phyloP scores from a whole-genome alignment of 1,139 yeast species.

The Scheffersomyces illinoinensis region DNA sequence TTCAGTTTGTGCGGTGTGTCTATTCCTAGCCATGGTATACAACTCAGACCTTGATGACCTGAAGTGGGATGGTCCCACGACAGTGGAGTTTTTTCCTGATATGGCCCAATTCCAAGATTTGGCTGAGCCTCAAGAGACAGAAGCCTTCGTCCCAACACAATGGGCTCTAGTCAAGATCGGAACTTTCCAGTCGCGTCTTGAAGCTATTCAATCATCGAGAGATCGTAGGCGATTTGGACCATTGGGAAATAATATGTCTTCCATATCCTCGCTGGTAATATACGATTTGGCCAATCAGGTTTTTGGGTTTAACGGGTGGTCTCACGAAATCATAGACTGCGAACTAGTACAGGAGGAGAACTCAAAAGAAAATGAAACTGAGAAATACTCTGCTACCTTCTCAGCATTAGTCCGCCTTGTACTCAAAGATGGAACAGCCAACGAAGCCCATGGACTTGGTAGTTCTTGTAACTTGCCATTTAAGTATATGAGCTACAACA shows the following conservation, averaged over 20 bases:
- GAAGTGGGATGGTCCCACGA: constrained; percentile 9
- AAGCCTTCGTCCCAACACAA: constrained; percentile 5
- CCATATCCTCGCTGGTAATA: constrained; percentile 25
- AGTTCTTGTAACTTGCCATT: constrained; percentile 34
- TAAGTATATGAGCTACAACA: constrained; percentile 36
- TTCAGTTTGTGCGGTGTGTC: neutral
- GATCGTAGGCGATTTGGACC: constrained; percentile 11
- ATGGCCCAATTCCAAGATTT: constrained; percentile 17
- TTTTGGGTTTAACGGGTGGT: constrained; percentile 73
- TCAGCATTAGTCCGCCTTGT: constrained; percentile 35
- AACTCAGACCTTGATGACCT: neutral
- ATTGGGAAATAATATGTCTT: constrained; percentile 7
- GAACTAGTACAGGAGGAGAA: constrained; percentile 16
- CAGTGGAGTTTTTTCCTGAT: constrained; percentile 27
- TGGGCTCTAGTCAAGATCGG: constrained; percentile 40
- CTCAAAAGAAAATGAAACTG: neutral
- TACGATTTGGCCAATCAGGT: constrained; percentile 59
- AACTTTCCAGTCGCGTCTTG: constrained; percentile 36
- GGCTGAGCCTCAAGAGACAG: constrained; percentile 1
- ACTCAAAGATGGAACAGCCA: constrained; percentile 50
- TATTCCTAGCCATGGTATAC: neutral
- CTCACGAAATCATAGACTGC: constrained; percentile 43
- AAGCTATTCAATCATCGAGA: constrained; percentile 21
- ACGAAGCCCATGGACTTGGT: constrained; percentile 45
- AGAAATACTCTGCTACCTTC: constrained; percentile 22